Evolutionary conservation across 768 basidiomycete genomes (phyloP), one percentile per base, ranked within the genome.

Genomic region (Fibroporia radiculosa): DNA sequence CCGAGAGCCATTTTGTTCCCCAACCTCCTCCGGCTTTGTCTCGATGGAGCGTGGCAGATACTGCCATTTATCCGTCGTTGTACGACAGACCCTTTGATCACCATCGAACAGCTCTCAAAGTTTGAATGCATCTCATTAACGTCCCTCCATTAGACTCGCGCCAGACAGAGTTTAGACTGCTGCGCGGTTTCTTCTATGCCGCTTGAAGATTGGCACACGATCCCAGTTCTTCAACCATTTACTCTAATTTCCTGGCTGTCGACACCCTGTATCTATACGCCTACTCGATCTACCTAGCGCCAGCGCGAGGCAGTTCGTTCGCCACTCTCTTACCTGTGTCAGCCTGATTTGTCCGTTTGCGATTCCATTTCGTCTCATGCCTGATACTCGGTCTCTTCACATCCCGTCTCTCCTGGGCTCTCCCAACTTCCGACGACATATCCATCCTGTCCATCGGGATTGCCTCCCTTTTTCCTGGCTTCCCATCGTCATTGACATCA

Each of bases 361-460:
- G 51, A 48, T 51, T 48, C 27, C 34, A 44, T 47, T 51, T 52
- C 40, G 50, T 48, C 42, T 55, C 48, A 49, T 53, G 55, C 56
- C 49, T 53, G 46, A 42, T 47, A 36, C 56, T 45, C 47, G 55
- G 40, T 51, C 45, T 54, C 56, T 51, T 45, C 49, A 52, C 48
- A 40, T 45, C 48, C 36, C 52, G 51, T 52, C 46, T 54, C 50
- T 51, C 43, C 40, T 48, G 48, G 53, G 53, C 47, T 55, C 38
- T 48, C 48, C 51, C 52, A 51, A 39, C 51, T 47, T 54, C 51
- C 31, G 47, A 74, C 61, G 77, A 78, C 77, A 72, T 78, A 78
- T 79, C 72, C 76, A 75, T 78, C 73, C 76, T 68, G 77, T 78
- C 75, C 63, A 51, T 59, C 56, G 65, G 66, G 71, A 66, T 65